These are phyloP conservation scores for Senna siamea DNA, from an alignment of 306 rosid species.

Conservation along the genomic window DNA sequence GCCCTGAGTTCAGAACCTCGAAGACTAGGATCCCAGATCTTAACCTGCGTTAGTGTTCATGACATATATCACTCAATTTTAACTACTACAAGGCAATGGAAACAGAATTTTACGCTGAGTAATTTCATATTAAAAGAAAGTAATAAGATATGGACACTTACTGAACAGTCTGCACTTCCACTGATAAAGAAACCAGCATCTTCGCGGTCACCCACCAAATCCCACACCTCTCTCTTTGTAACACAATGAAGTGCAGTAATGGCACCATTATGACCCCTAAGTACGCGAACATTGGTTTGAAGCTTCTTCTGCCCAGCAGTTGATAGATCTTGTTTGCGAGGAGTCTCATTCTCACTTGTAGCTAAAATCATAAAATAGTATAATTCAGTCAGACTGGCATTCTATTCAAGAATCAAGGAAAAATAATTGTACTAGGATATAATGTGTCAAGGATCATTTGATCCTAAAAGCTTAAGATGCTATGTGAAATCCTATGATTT, in stretches of 20 bases:
- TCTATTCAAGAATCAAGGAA: constrained; percentile 27
- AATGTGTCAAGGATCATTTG: neutral
- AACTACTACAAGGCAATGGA: constrained; percentile 20
- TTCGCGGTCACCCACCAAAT: constrained; percentile 99
- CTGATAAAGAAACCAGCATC: constrained; percentile 98
- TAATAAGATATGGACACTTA: constrained; percentile 53
- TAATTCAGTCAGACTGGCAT: constrained; percentile 19
- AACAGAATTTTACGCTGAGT: constrained; percentile 19
- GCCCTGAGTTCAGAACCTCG: constrained; percentile 99
- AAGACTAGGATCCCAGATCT: constrained; percentile 98
- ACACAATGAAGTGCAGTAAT: constrained; percentile 97
- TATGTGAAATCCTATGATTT: neutral
- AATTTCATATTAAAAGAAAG: constrained; percentile 32
- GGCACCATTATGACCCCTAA: constrained; percentile 95
- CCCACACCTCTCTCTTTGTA: constrained; percentile 98
- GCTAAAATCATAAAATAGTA: constrained; percentile 43
- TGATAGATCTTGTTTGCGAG: constrained; percentile 74
- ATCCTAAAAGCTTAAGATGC: neutral
- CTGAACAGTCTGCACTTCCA: constrained; percentile 95
- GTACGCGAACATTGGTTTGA: constrained; percentile 89
- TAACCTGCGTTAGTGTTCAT: constrained; percentile 67
- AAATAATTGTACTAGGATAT: neutral
- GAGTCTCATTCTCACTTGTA: constrained; percentile 71
- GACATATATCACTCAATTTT: constrained; percentile 33
- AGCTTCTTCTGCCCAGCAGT: constrained; percentile 85